Evolutionary conservation across 2,329 filamentous ascomycete species (phyloP).

Genomic region (Botryotinia globosa): DNA sequence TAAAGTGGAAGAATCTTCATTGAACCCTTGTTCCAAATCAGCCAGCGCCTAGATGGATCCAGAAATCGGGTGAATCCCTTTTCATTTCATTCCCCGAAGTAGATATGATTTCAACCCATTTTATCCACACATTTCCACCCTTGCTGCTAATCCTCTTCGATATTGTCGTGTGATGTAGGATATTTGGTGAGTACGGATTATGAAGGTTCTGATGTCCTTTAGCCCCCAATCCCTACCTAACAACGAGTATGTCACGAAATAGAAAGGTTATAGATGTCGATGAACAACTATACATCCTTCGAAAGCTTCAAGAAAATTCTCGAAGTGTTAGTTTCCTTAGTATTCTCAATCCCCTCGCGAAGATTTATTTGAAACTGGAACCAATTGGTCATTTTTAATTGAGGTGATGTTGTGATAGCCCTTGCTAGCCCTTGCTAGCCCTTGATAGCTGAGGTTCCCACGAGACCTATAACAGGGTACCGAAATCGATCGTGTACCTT

Average conservation of each 20-base stretch:
- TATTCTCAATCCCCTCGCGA: not conserved
- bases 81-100: not conserved
- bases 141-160: not conserved
- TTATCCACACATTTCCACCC: not conserved
- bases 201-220: not conserved
- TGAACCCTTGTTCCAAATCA: not conserved
- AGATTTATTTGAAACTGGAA: not conserved
- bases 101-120: not conserved
- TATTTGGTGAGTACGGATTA: not conserved
- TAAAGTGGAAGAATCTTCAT: not conserved
- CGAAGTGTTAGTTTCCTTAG: not conserved
- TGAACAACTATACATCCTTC: not conserved
- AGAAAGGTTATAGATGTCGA: not conserved
- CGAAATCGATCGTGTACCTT: constrained; percentile 3
- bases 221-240: not conserved
- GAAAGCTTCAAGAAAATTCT: not conserved
- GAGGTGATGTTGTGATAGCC: not conserved
- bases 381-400: not conserved
- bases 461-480: constrained; percentile 6
- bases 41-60: constrained; percentile 1
- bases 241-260: not conserved
- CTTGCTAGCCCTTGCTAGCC: not conserved
- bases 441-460: not conserved
- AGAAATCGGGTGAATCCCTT: constrained; percentile 9
- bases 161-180: not conserved